A percentile compares a stretch with the other conserved stretches of the same genome.
phyloP scores from a whole-genome alignment of 352 stramenopile species.

The Globisporangium iwayamae region DNA sequence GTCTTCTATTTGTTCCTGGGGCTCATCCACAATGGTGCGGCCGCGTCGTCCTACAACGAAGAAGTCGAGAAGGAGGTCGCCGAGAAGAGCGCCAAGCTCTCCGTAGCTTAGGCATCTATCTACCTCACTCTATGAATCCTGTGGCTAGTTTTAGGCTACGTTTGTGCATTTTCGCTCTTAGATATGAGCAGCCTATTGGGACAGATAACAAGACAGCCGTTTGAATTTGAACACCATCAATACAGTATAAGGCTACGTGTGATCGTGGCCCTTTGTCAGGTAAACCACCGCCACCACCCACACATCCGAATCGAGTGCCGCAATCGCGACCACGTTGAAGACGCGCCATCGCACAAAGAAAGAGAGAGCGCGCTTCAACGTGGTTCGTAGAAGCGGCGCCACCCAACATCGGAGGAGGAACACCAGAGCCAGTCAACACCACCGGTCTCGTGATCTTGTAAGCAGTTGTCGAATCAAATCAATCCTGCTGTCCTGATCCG shows the following conservation, averaged over 20 bases:
- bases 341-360: not conserved
- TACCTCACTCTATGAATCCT: not conserved
- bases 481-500: not conserved
- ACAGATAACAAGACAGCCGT: not conserved
- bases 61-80: not conserved
- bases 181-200: not conserved
- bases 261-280: too few species aligned
- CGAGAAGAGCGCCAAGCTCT: conserved; percentile 13
- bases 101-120: not conserved
- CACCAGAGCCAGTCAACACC: not conserved
- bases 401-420: not conserved
- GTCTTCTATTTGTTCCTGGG: conserved; percentile 29
- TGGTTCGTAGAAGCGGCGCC: not conserved
- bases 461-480: not conserved
- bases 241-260: too few species aligned
- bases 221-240: not conserved
- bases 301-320: not conserved
- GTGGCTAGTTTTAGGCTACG: not conserved
- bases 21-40: conserved; percentile 16
- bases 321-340: not conserved
- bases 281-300: not conserved
- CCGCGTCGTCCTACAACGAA: not conserved
- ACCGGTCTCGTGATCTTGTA: not conserved
- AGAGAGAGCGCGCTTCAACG: not conserved
- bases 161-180: not conserved